Base-by-base conservation (phyloP, 2,329 filamentous ascomycete genomes). In the Tolypocladium cylindrosporum region DNA sequence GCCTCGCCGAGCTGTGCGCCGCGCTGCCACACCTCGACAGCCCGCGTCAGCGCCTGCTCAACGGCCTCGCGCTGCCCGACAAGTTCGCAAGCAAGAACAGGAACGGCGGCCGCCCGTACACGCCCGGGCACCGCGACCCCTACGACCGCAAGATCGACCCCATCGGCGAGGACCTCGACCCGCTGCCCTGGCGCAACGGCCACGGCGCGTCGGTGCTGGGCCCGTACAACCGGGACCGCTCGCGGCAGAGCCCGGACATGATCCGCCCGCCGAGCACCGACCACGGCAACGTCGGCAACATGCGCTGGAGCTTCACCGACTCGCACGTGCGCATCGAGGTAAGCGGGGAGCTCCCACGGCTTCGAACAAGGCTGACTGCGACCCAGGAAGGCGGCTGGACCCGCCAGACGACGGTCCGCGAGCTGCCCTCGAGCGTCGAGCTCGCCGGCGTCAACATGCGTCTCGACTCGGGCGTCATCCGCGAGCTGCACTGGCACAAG, bases 401-500 rank as follows among this genome's bases (percentile, higher is more conserved):
- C 1, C 79, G 88, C 31, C 86, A 91, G 70, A 90, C 87, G 0
- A 89, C 86, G 4, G 73, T 85, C 19, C 79, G 83, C 39, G 85
- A 88, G 71, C 76, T 89, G 3, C 78, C 81, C 39, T 80, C 80
- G 9, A 87, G 84, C 63, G 78, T 83, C n/a, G 86, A 90, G 67
- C 79, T 91, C 51, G 88, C 88, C 2, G 84, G 85, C 45, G 88
- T 91, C 57, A 90, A 91, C 69, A 91, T 91, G 88, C 82, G 88
- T 13, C 81, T 91, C 3, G 87, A 86, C 43, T 74, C 83, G 61
- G 87, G 87, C 41, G 88, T 86, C 39, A 89, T 89, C 64, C 85
- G 88, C 36, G 88, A 91, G 69, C 77, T 91, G 10, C 88, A 91
- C 68, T 91, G 88, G 88, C 88, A 91, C 75, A 89, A 88, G 64